A percentile compares a stretch with the other conserved stretches of the same genome.
Evolutionary conservation across 768 basidiomycete genomes (phyloP).

Genomic region (Multifurca ochricompacta): DNA sequence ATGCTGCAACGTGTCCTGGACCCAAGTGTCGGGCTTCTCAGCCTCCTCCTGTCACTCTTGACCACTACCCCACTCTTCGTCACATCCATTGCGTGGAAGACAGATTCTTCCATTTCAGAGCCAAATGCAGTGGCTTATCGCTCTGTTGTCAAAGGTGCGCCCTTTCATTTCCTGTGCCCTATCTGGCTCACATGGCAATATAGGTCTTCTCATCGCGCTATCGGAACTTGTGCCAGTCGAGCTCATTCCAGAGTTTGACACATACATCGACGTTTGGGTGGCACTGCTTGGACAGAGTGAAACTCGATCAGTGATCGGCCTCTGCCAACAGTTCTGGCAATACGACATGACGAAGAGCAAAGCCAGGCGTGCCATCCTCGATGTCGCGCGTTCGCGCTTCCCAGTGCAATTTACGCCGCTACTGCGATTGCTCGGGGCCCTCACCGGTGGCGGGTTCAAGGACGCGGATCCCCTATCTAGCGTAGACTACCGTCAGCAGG

Average conservation of each 20-base stretch:
- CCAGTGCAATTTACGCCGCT: constrained; percentile 71
- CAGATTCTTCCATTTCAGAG: constrained; percentile 60
- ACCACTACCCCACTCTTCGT: constrained; percentile 72
- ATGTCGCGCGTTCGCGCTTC: constrained; percentile 75
- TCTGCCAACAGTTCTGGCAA: constrained; percentile 80
- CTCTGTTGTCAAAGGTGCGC: constrained; percentile 75
- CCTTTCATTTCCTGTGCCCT: background rate
- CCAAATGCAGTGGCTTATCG: constrained; percentile 74
- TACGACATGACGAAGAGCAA: constrained; percentile 61
- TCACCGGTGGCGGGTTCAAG: constrained; percentile 70
- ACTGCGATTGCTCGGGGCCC: constrained; percentile 61
- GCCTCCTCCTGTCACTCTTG: constrained; percentile 46
- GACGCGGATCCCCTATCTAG: constrained; percentile 63
- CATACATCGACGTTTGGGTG: constrained; percentile 68
- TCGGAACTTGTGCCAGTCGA: constrained; percentile 71
- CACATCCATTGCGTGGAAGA: constrained; percentile 60
- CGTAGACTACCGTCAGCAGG: constrained; percentile 38
- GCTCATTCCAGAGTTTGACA: constrained; percentile 65
- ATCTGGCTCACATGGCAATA: constrained; percentile 3
- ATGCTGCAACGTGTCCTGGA: constrained; percentile 54
- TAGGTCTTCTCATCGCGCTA: constrained; percentile 70
- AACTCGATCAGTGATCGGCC: constrained; percentile 49
- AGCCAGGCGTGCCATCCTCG: constrained; percentile 71
- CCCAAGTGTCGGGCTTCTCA: constrained; percentile 53
- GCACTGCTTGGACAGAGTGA: constrained; percentile 73